Base-by-base conservation (phyloP, 495 filamentous ascomycete genomes). In the Penicillium riverlandense region DNA sequence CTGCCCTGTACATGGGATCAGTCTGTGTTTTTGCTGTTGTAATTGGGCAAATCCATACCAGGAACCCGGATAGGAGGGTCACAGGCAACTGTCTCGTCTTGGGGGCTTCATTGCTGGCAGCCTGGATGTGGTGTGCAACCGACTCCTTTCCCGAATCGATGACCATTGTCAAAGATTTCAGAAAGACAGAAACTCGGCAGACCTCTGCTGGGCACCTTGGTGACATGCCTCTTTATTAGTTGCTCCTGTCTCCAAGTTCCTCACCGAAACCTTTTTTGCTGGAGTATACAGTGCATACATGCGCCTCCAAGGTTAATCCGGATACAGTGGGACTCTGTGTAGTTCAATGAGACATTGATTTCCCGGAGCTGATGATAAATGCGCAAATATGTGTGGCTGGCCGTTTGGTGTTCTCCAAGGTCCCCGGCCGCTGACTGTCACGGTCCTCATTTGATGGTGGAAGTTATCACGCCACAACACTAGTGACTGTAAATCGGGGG, bases 21-120 rank as follows among this genome's bases (percentile, higher is more conserved):
- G 7, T 31, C 7, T 16, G 10, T 16, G 27, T 47, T 32, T 29
- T 41, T 13, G 48, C 15, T 37, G 8, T 1, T 39, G 2, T 5
- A n/a, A n/a, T 33, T 9, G n/a, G 0, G 15, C 15, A 7, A 16
- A 29, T 6, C 29, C 58, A 31, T 62, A 72, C 70, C 52, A 74
- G 37, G 14, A 74, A 74, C 2, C 71, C 69, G 1, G 71, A 74
- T 10, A 74, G 62, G 6, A 74, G 55, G 9, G 71, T 74, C 1
- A 74, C 70, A 8, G 70, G 71, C 35, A 74, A 48, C 33, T 62
- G 61, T 11, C 54, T 40, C 15, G 44, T n/a, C 27, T 48, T 49
- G n/a, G 31, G 36, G 16, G 34, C 28, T 8, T 49, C 30, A 13
- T 50, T 16, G 9, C 7, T 12, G 27, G 45, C 37, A n/a, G 33